Base-by-base conservation (phyloP, 208 protist species). In the Crithidia fasciculata region DNA sequence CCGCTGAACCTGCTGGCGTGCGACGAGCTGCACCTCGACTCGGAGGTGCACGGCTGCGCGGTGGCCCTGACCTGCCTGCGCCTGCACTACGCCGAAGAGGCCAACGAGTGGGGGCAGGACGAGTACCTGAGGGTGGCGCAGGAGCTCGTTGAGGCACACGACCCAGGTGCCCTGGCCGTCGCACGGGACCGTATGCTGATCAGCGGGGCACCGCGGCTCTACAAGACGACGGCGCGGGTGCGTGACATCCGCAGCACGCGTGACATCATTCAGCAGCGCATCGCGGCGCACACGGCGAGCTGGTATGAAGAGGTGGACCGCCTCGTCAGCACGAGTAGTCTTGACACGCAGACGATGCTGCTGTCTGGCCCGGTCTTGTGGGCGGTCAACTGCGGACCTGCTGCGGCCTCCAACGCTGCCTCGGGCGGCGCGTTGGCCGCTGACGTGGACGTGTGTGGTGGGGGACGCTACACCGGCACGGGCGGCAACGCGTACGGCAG, bases 61-160 rank as follows among this genome's bases (percentile, higher is more conserved):
- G 91, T 92, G n/a, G 91, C 91, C 13, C 72, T 97, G 8, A 89
- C 86, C 28, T 97, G 90, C 58, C 78, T 97, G 61, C 72, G 85
- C 41, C 63, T 92, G 28, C 78, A 95, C 60, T 92, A 92, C 81
- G 72, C 84, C 19, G 88, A 96, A 45, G 89, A 94, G 56, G 76
- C 87, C 55, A 19, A 52, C 9, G 82, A 87, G 56, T 96, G 91
- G 91, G 81, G 76, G 10, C 76, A 39, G n/a, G 90, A 97, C 60
- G 78, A 84, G 36, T 54, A 85, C 50, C 63, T 97, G 45, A 63
- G 56, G 50, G 45, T 69, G 13, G 92, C 90, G 4, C 80, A 86
- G 44, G 66, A 81, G 10, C 86, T 90, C 49, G 75, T 97, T 47
- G 69, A 82, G 44, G 64, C 74, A 16, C 50, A 76, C 40, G 83